A percentile compares a stretch with the other conserved stretches of the same genome.
Evolutionary conservation across 2,329 filamentous ascomycete genomes (phyloP).

Genomic region (Diaporthe sp.): DNA sequence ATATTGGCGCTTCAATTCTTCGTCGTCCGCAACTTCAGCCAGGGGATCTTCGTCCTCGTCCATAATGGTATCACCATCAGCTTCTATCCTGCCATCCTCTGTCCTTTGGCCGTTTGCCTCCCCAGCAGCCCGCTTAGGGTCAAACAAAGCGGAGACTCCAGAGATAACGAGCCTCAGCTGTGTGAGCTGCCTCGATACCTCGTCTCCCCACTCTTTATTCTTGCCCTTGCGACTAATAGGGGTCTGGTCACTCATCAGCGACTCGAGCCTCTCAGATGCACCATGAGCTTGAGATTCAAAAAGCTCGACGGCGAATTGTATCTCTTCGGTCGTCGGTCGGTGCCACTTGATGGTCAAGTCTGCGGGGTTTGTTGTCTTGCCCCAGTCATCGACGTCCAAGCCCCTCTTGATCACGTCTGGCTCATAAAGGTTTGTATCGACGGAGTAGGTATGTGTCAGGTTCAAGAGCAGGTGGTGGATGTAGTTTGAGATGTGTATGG

Average conservation of each 20-base stretch:
- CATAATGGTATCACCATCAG: conserved; percentile 58
- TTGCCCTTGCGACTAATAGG: conserved; percentile 92
- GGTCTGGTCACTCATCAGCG: conserved; percentile 84
- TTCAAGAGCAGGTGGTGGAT: conserved; percentile 97
- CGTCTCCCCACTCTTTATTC: conserved; percentile 99
- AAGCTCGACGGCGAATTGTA: conserved; percentile 89
- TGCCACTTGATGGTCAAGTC: conserved; percentile 89
- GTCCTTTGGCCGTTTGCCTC: conserved; percentile 59
- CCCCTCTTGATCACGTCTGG: conserved; percentile 78
- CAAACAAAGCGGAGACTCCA: conserved; percentile 90
- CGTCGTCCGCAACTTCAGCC: conserved; percentile 79
- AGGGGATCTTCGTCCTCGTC: conserved; percentile 67
- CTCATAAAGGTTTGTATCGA: conserved; percentile 90
- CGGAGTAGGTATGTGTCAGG: conserved; percentile 92
- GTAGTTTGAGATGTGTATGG: conserved; percentile 96
- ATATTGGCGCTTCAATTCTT: conserved; percentile 87
- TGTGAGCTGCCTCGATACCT: conserved; percentile 90
- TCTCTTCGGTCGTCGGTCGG: conserved; percentile 81
- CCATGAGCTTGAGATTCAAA: conserved; percentile 87
- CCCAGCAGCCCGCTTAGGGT: conserved; percentile 78
- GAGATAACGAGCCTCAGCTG: conserved; percentile 91
- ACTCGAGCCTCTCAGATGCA: conserved; percentile 79
- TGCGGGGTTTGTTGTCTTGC: conserved; percentile 78
- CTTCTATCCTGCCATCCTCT: conserved; percentile 65
- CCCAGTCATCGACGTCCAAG: conserved; percentile 86